Base-by-base conservation (phyloP, 176 grass and related monocot genomes). In the Eragrostis nindensis region DNA sequence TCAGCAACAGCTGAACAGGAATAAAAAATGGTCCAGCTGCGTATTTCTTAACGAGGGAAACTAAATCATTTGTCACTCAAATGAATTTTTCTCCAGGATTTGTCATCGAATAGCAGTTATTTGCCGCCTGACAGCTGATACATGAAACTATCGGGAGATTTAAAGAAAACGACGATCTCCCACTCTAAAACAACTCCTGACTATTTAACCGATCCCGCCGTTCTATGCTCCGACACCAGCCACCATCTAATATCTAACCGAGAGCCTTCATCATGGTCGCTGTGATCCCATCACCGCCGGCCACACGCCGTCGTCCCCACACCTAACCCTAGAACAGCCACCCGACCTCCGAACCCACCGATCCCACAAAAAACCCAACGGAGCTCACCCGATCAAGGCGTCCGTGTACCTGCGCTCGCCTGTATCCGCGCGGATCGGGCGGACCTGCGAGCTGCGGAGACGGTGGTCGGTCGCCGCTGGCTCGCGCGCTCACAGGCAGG, bases 251-350 rank as follows among this genome's bases (percentile, higher is more conserved):
- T n/a, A 43, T 5, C 19, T n/a, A 43, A 4, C 39, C 19, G 19
- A 10, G 11, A 3, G 39, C 11, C 39, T 43, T 18, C 6, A 24
- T 68, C 40, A 11, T 12, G 12, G 86, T 77, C 88, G 91, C 45
- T 8, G 45, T 6, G 42, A 46, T 2, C 11, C 13, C 25, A 62
- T 62, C 60, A 62, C 26, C 60, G 13, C 57, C 12, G 1, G 57
- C 54, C 26, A 61, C 78, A 42, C n/a, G 13, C 67, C 73, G 25
- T 43, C 42, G 30, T n/a, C 40, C 7, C 8, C 8, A 78, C 55
- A 71, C 74, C 47, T 49, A 88, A 83, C 86, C 74, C 86, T 88
- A 88, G 68, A 75, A 64, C 36, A 1, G 25, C 60, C 38, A 12
- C 56, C 24, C 47, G 56, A 62, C 21, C n/a, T 1, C 40, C 5